Conservation (phyloP, 2,329 filamentous ascomycete genomes). For the Aspergillus terreus region DNA sequence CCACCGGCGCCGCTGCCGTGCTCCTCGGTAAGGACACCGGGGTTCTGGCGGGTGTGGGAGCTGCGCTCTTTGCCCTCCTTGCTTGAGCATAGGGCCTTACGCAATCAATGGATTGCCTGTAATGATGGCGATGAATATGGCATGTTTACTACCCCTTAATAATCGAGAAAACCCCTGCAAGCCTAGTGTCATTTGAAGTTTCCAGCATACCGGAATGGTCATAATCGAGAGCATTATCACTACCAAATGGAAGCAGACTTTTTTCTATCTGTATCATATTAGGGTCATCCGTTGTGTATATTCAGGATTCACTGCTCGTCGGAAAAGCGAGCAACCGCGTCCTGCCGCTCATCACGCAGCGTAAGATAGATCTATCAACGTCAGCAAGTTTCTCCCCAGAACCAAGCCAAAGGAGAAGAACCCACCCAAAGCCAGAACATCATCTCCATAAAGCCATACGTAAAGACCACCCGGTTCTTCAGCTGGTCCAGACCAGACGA, state of each 20-base stretch:
- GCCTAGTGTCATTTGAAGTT: neutral
- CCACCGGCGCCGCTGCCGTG: slow-evolving; percentile 18
- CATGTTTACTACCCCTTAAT: too few relatives aligned
- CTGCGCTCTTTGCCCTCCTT: slow-evolving; percentile 28
- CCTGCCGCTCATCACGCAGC: slow-evolving; percentile 36
- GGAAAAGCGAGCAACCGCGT: slow-evolving; percentile 20
- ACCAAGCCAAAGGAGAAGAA: slow-evolving; percentile 4
- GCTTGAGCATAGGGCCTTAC: slow-evolving; percentile 12
- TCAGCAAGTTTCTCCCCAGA: slow-evolving; percentile 5
- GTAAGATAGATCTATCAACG: slow-evolving; percentile 29
- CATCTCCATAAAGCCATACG: slow-evolving; percentile 79
- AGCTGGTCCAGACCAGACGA: slow-evolving; percentile 57
- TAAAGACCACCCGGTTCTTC: slow-evolving; percentile 81
- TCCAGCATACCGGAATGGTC: too few relatives aligned
- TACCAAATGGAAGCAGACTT: neutral
- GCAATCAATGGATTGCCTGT: neutral
- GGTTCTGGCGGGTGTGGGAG: slow-evolving; percentile 27
- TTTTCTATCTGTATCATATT: neutral
- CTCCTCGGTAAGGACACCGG: slow-evolving; percentile 21
- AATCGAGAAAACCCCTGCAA: neutral
- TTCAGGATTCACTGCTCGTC: slow-evolving; percentile 13
- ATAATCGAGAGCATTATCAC: neutral
- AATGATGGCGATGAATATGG: neutral
- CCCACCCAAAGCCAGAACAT: slow-evolving; percentile 80
- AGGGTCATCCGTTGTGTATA: too few relatives aligned